Percentiles rank a stretch among this genome's conserved stretches.
Evolutionary conservation across 2,329 filamentous ascomycete genomes (phyloP).

Genomic region (Furcasterigmium furcatum): DNA sequence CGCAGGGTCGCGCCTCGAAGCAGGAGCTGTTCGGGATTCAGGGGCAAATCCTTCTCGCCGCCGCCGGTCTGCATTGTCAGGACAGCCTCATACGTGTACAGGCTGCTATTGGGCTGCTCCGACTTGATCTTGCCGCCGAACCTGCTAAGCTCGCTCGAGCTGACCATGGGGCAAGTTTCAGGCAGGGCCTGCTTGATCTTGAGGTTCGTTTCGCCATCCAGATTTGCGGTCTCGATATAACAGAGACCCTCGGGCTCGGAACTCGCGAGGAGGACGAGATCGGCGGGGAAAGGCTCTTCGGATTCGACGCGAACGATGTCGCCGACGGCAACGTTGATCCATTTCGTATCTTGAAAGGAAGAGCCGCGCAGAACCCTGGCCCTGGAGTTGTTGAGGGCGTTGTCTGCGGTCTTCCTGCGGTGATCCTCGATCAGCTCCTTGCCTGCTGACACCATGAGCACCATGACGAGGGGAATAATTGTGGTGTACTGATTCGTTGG

Average conservation of each 20-base stretch:
- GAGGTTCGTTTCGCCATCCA: slow-evolving; percentile 96
- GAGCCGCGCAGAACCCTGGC: slow-evolving; percentile 81
- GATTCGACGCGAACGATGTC: slow-evolving; percentile 92
- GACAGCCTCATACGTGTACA: slow-evolving; percentile 97
- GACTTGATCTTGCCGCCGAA: slow-evolving; percentile 85
- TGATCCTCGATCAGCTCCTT: slow-evolving; percentile 96
- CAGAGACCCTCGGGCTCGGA: slow-evolving; percentile 97
- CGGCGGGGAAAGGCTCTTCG: slow-evolving; percentile 91
- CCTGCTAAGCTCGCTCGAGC: slow-evolving; percentile 78
- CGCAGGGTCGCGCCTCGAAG: slow-evolving; percentile 89
- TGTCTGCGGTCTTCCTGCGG: slow-evolving; percentile 83
- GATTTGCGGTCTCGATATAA: slow-evolving; percentile 97
- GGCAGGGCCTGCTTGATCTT: slow-evolving; percentile 98
- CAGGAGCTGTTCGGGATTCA: slow-evolving; percentile 89
- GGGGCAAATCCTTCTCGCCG: slow-evolving; percentile 85
- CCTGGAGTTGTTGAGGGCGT: slow-evolving; percentile 81
- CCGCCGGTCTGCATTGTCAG: slow-evolving; percentile 87
- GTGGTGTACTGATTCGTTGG: slow-evolving; percentile 96
- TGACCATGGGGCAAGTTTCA: slow-evolving; percentile 86
- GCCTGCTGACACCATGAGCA: slow-evolving; percentile 88
- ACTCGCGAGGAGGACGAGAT: slow-evolving; percentile 86
- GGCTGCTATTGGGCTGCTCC: slow-evolving; percentile 95
- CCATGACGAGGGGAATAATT: slow-evolving; percentile 87
- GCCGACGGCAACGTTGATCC: slow-evolving; percentile 90
- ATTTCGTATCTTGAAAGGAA: slow-evolving; percentile 80